Conservation (phyloP, 805 yeast genomes). For the Dipodascus geniculatus region DNA sequence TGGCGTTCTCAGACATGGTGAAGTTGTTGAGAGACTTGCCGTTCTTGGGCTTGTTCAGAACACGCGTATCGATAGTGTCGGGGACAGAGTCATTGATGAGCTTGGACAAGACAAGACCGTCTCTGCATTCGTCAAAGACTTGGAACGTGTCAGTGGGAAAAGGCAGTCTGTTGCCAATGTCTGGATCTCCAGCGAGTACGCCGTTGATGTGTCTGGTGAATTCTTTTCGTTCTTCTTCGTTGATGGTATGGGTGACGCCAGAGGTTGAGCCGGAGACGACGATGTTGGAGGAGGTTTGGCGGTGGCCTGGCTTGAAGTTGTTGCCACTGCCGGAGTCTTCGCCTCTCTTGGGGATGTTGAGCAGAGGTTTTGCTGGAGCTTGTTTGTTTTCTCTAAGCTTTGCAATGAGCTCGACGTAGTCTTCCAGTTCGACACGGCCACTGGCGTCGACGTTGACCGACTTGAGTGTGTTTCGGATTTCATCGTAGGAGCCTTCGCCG, state of each 20-base stretch:
- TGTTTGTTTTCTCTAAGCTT: constrained; percentile 47
- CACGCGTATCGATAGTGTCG: constrained; percentile 96
- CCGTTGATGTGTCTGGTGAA: constrained; percentile 93
- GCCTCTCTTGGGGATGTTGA: constrained; percentile 5
- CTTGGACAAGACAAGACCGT: constrained; percentile 85
- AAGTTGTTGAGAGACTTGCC: constrained; percentile 80
- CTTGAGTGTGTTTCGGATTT: constrained; percentile 87
- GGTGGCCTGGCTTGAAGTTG: constrained; percentile 11
- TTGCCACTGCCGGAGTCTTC: constrained; percentile 5
- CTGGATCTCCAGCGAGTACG: constrained; percentile 79
- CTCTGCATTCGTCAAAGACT: constrained; percentile 91
- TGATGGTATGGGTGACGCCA: constrained; percentile 91
- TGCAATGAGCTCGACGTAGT: constrained; percentile 74
- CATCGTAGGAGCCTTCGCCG: constrained; percentile 80
- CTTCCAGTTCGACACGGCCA: constrained; percentile 94
- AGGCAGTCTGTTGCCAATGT: constrained; percentile 76
- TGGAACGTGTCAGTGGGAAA: constrained; percentile 91
- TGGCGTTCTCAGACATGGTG: constrained; percentile 94
- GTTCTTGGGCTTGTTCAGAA: constrained; percentile 74
- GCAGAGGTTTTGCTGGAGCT: not conserved
- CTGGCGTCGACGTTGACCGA: constrained; percentile 89
- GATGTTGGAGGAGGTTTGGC: constrained; percentile 35
- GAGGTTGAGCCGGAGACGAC: constrained; percentile 77
- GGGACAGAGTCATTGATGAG: constrained; percentile 96
- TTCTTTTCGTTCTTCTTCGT: constrained; percentile 92